Conservation (phyloP, 148 eudicot species). For the Camellia japonica region DNA sequence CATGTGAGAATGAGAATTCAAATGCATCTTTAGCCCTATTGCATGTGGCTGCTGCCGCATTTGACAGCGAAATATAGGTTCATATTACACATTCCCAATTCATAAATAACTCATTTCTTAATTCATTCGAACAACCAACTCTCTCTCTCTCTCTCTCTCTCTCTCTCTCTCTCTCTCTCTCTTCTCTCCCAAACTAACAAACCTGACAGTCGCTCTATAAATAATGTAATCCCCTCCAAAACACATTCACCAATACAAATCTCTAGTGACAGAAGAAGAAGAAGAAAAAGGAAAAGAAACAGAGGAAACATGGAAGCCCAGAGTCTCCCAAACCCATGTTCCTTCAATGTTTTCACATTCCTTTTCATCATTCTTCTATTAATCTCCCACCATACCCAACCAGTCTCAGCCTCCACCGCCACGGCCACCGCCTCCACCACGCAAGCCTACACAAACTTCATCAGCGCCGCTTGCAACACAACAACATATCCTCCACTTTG, state of each 20-base stretch:
- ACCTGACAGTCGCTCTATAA: neutral
- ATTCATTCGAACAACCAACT: too few relatives aligned
- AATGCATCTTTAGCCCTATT: too few relatives aligned
- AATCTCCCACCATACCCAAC: neutral
- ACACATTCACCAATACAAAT: neutral
- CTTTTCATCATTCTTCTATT: neutral
- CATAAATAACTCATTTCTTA: too few relatives aligned
- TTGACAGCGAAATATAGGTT: too few relatives aligned
- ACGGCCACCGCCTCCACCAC: neutral
- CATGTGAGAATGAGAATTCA: too few relatives aligned
- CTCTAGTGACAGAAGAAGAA: neutral
- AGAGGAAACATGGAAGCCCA: neutral
- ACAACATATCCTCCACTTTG: conserved; percentile 54
- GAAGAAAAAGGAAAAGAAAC: neutral
- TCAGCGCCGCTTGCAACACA: conserved; percentile 33
- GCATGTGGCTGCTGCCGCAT: too few relatives aligned
- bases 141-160: too few relatives aligned
- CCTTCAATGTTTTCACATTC: conserved; percentile 8
- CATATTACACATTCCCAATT: too few relatives aligned
- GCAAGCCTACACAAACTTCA: conserved; percentile 21
- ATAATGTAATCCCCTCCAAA: neutral
- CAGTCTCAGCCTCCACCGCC: conserved; percentile 1
- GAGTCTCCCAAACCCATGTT: neutral
- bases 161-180: too few relatives aligned
- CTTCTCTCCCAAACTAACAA: too few relatives aligned